Base-by-base conservation (phyloP, 2,329 filamentous ascomycete species). In the Plectosphaerella plurivora region DNA sequence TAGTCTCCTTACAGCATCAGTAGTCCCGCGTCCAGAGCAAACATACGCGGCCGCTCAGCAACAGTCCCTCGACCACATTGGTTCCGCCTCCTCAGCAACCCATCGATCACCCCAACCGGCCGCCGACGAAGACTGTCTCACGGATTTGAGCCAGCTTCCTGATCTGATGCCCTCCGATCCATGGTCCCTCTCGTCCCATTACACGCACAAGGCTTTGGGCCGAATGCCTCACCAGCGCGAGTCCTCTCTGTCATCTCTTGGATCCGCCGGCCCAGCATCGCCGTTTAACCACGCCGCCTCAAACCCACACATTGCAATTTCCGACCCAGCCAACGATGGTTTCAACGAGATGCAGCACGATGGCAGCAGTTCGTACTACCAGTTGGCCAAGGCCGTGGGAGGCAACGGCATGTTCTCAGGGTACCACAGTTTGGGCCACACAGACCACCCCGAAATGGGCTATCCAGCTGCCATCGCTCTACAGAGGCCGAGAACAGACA, bases 221-320 rank as follows among this genome's bases (percentile, higher is more conserved):
- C 70, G 73, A 15, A 63, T 73, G 37, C 61, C 72, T 24, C 82
- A 86, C 60, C 74, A 85, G 45, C 77, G 82, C 58, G 81, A 85
- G 57, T 81, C 82, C 2, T 85, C 82, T 7, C 68, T 83, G 37
- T 85, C 82, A 0, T 85, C 83, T 0, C 60, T 84, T 41, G 81
- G 79, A 11, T 85, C 82, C 1, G 74, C 78, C 36, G 80, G 78
- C n/a, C 82, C 82, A 16, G 72, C 76, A 0, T 86, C 83, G 16
- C 82, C 82, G 4, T 85, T 74, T 63, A 76, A 74, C 39, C 70
- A 75, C 53, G 81, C 73, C 60, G 77, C 73, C 2, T 74, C 79
- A 37, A 81, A 83, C 55, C 82, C 82, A 3, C 79, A 83, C 9
- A 81, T 86, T 48, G 78, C 79, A 22, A 67, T 81, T 14, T 74